These are phyloP conservation scores for Nemania sp. DNA, from an alignment of 2,329 filamentous ascomycete species.

Conservation along the genomic window DNA sequence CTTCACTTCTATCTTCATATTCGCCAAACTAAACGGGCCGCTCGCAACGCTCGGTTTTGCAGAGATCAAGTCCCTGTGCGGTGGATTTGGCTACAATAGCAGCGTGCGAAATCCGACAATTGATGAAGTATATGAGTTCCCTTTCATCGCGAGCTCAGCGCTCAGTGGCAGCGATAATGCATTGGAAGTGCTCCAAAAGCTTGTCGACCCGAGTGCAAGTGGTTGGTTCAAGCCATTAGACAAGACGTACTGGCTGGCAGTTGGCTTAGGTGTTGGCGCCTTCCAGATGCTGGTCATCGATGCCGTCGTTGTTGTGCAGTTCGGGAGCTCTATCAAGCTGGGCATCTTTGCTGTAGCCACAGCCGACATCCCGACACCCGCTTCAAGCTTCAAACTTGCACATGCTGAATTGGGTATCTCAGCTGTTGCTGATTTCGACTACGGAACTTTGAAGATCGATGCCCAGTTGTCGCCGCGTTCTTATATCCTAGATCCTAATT, in stretches of 20 bases:
- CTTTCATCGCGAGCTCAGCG: not conserved
- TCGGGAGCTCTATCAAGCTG: conserved; percentile 37
- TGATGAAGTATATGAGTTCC: conserved; percentile 4
- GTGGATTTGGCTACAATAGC: conserved; percentile 10
- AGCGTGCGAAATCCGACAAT: not conserved
- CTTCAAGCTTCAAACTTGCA: conserved; percentile 32
- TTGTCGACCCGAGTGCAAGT: conserved; percentile 21
- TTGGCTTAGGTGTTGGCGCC: conserved; percentile 43
- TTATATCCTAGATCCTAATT: conserved; percentile 44
- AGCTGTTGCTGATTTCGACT: conserved; percentile 41
- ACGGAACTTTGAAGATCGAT: conserved; percentile 43
- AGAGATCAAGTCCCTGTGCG: not conserved
- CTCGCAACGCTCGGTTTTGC: conserved; percentile 6
- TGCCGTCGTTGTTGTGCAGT: conserved; percentile 43
- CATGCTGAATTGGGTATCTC: conserved; percentile 45
- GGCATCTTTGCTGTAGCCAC: conserved; percentile 41
- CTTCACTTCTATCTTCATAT: conserved; percentile 31
- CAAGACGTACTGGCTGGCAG: conserved; percentile 43
- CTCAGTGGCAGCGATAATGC: not conserved
- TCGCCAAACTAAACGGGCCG: conserved; percentile 9
- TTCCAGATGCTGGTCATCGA: conserved; percentile 44
- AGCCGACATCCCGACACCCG: conserved; percentile 36
- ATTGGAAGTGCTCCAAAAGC: conserved; percentile 21
- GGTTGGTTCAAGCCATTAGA: conserved; percentile 41
- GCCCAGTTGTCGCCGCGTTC: conserved; percentile 46